These are phyloP conservation scores for Candida berthetii DNA, from an alignment of 805 yeast genomes.

Conservation along the genomic window DNA sequence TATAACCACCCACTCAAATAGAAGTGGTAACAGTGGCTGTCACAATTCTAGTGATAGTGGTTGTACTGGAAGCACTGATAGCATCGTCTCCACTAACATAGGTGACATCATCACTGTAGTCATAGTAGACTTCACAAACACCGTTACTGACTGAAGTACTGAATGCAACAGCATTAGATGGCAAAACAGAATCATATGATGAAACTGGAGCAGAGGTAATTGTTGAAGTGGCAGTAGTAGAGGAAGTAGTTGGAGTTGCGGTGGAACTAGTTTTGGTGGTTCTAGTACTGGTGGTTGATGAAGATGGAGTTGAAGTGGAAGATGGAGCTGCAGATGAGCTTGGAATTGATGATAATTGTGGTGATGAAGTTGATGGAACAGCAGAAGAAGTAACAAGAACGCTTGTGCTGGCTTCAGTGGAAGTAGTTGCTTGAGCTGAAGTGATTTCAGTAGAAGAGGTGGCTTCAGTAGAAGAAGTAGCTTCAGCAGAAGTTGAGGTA, in stretches of 20 bases:
- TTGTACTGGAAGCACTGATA: constrained; percentile 19
- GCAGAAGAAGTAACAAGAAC: constrained; percentile 1
- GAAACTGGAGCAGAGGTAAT: constrained; percentile 1
- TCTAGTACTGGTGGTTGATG: background rate
- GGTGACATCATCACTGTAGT: constrained; percentile 12
- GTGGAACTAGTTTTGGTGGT: background rate
- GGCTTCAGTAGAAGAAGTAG: constrained; percentile 3
- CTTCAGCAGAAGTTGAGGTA: constrained; percentile 2
- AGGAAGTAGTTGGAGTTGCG: constrained; percentile 4
- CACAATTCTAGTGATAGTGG: constrained; percentile 17
- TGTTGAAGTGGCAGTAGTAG: background rate
- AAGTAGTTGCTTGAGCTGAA: constrained; percentile 7
- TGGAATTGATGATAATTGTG: background rate
- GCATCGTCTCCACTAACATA: constrained; percentile 22
- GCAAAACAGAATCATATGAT: background rate
- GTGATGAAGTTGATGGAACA: background rate
- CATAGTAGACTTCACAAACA: constrained; percentile 21
- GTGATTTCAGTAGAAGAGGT: constrained; percentile 2
- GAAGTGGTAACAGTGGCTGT: constrained; percentile 13
- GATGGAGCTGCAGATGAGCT: background rate
- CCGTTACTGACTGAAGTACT: constrained; percentile 17
- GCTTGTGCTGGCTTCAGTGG: constrained; percentile 3
- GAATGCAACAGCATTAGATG: constrained; percentile 6
- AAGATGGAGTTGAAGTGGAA: constrained; percentile 1
- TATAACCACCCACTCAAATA: background rate